Evolutionary conservation across 148 eudicot genomes (phyloP), one percentile per base, ranked within the genome.

Genomic region (Fagopyrum tataricum): DNA sequence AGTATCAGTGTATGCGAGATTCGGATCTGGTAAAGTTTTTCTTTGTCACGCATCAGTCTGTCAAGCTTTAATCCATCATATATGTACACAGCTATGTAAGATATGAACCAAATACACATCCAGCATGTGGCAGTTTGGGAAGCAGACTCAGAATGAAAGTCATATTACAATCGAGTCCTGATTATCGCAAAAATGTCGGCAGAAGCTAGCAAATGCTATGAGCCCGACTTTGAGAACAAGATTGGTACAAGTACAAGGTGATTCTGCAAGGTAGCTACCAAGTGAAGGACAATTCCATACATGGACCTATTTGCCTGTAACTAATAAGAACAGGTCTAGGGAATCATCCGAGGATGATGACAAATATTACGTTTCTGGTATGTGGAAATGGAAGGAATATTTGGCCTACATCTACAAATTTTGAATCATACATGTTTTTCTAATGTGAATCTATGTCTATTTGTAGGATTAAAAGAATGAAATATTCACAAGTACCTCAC

Each of bases 401-500:
- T 64, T 64, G 15, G 37, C 69, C 69, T 64, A 15, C 69, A 64
- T 64, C 69, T 64, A 64, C n/a, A 64, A 37, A 5, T 64, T 31
- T 64, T 37, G 40, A 61, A 26, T 12, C 67, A 61, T 61, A 39
- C 69, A 64, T 31, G 69, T 37, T 37, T 37, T 69, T 40, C 69
- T 77, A 37, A 39, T 20, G n/a, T 15, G 21, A 48, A n/a, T 76
- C n/a, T 6, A 4, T 14, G 44, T 76, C 67, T 52, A 75, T 46
- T 20, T 67, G 1, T 18, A 69, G 78, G 59, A 12, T 14, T 69
- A 31, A 53, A 51, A 40, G 55, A 71, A 70, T 70, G 51, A 37
- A 24, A 67, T 78, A 82, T 82, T 24, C 74, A 82, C 84, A 79
- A 11, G 20, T 70, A 15, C 62, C 9, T 72, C 75, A 76, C 53